Evolutionary conservation across 371 early-diverging fungal genomes (phyloP).

Genomic region (Haplosporangium sp.): DNA sequence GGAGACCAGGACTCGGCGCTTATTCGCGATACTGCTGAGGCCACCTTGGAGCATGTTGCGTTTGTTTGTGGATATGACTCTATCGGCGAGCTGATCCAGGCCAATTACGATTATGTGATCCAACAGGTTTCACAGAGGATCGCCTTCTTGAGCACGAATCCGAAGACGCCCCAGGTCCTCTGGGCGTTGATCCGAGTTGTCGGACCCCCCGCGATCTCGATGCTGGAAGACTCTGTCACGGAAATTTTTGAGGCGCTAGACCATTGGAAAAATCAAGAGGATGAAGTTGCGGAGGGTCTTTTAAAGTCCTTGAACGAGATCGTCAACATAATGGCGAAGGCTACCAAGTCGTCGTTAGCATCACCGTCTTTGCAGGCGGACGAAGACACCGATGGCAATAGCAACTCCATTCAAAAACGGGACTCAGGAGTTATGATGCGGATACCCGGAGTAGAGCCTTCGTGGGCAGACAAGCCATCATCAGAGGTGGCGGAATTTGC

Average conservation of each 20-base stretch:
- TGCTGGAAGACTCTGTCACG: conserved; percentile 51
- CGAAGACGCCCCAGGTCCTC: conserved; percentile 52
- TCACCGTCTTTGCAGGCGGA: neutral
- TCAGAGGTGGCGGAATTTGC: conserved; percentile 33
- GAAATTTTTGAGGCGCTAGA: conserved; percentile 52
- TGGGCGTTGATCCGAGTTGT: conserved; percentile 47
- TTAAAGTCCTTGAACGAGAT: conserved; percentile 44
- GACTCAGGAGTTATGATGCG: conserved; percentile 13
- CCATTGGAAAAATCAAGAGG: conserved; percentile 47
- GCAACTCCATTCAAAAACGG: neutral
- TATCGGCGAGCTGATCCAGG: conserved; percentile 45
- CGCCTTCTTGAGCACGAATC: conserved; percentile 45
- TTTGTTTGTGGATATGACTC: conserved; percentile 32
- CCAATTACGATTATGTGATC: conserved; percentile 53
- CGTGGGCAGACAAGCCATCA: conserved; percentile 11
- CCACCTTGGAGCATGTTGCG: conserved; percentile 41
- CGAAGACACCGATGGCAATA: neutral
- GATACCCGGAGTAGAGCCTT: conserved; percentile 3
- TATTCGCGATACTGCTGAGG: conserved; percentile 46
- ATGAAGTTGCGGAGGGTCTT: conserved; percentile 43
- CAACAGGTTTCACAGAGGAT: conserved; percentile 55
- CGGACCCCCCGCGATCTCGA: conserved; percentile 41
- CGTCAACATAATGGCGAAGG: conserved; percentile 35
- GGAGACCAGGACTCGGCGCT: conserved; percentile 45
- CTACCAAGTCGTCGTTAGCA: neutral